Conservation (phyloP, 257 asterid species). For the Jasminum sambac region DNA sequence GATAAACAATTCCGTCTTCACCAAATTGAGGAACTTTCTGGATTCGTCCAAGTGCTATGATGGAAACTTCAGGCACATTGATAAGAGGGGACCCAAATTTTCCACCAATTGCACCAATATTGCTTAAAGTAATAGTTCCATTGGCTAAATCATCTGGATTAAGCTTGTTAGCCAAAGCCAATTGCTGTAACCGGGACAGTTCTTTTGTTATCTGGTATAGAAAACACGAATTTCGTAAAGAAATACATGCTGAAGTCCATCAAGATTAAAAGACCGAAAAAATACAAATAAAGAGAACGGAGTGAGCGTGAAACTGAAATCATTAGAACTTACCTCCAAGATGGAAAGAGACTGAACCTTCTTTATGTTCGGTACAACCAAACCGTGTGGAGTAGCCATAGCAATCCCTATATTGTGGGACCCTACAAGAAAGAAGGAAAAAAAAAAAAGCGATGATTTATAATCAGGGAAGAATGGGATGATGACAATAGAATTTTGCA, state of each 20-base stretch:
- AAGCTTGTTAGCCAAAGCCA: conserved; percentile 84
- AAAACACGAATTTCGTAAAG: neutral
- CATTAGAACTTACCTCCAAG: conserved; percentile 62
- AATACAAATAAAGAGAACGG: no score
- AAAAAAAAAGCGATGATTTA: neutral
- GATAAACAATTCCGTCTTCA: conserved; percentile 59
- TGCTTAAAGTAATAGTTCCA: conserved; percentile 87
- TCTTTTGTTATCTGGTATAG: conserved; percentile 67
- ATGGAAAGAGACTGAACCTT: conserved; percentile 86
- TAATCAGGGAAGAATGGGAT: neutral
- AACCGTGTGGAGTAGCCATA: conserved; percentile 94
- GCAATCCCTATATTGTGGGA: conserved; percentile 94
- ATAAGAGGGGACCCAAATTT: conserved; percentile 90
- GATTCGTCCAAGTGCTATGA: conserved; percentile 88
- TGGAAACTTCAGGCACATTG: conserved; percentile 82
- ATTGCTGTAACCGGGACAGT: conserved; percentile 57
- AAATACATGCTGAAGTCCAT: neutral
- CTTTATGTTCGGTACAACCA: conserved; percentile 93
- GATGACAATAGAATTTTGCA: neutral
- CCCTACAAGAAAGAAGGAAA: conserved; percentile 42
- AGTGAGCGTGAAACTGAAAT: neutral
- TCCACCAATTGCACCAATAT: conserved; percentile 95
- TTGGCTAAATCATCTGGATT: conserved; percentile 74
- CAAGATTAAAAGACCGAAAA: no score
- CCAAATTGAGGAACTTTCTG: conserved; percentile 69